phyloP scores from a whole-genome alignment of 148 eudicot genomes.

The Bassia scoparia region DNA sequence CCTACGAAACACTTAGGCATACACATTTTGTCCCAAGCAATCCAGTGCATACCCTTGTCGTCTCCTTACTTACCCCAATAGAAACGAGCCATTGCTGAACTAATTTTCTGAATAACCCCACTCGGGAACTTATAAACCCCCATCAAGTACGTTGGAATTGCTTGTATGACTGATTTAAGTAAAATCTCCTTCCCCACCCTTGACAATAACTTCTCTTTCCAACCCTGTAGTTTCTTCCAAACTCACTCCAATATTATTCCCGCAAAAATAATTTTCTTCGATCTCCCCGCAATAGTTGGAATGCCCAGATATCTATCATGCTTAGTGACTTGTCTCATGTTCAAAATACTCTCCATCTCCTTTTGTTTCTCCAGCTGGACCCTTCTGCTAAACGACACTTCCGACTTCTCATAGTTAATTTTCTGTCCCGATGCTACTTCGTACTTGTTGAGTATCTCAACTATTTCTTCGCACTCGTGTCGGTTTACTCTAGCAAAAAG shows the following conservation, averaged over 20 bases:
- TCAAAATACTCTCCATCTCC: background rate
- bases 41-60: background rate
- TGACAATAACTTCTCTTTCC: background rate
- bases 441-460: no score
- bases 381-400: background rate
- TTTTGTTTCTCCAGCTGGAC: background rate
- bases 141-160: background rate
- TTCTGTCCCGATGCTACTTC: no score
- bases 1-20: background rate
- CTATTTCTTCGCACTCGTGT: no score
- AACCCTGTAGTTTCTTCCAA: background rate
- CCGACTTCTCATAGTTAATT: background rate
- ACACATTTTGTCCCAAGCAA: background rate
- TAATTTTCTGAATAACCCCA: background rate
- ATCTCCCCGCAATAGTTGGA: background rate
- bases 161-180: background rate
- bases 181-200: background rate
- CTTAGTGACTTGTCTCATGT: background rate
- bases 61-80: background rate
- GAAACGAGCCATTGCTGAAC: background rate
- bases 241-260: background rate
- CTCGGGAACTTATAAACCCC: background rate
- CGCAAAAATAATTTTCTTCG: background rate
- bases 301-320: constrained; percentile 7
- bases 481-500: no score